These are phyloP conservation scores for Alternaria sp. DNA, from an alignment of 2,329 filamentous ascomycete genomes.

Conservation along the genomic window DNA sequence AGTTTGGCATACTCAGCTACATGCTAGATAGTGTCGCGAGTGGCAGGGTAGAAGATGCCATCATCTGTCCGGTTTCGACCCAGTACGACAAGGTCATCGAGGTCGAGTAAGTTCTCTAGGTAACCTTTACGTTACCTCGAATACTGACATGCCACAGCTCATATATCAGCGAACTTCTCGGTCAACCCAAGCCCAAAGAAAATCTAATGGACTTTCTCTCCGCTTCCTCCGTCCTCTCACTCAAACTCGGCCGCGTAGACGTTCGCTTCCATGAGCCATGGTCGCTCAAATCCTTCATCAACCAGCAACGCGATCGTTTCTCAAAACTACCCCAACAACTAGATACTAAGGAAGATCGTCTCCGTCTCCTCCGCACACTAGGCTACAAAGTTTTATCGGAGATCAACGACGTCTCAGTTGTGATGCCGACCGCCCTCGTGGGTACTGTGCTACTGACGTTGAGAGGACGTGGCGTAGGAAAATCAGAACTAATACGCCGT, in stretches of 20 bases:
- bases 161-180: constrained; percentile 92
- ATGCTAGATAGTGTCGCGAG: constrained; percentile 89
- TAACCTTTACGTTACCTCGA: background rate
- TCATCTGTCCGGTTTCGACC: constrained; percentile 94
- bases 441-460: constrained; percentile 92
- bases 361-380: constrained; percentile 81
- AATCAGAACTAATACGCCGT: constrained; percentile 81
- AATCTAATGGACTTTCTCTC: constrained; percentile 90
- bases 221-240: constrained; percentile 84
- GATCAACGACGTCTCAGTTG: constrained; percentile 94
- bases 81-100: constrained; percentile 99
- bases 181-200: constrained; percentile 94
- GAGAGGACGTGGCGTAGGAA: constrained; percentile 88
- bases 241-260: constrained; percentile 90
- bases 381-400: constrained; percentile 93
- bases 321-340: constrained; percentile 50
- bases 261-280: constrained; percentile 96
- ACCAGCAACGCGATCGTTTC: constrained; percentile 72
- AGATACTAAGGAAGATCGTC: constrained; percentile 59
- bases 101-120: constrained; percentile 59
- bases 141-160: constrained; percentile 58
- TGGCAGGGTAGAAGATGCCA: constrained; percentile 85
- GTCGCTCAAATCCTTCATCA: constrained; percentile 84
- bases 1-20: constrained; percentile 94
- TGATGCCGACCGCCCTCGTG: constrained; percentile 97